phyloP scores from a whole-genome alignment of 2,329 filamentous ascomycete species.

The Remersonia thermophila region DNA sequence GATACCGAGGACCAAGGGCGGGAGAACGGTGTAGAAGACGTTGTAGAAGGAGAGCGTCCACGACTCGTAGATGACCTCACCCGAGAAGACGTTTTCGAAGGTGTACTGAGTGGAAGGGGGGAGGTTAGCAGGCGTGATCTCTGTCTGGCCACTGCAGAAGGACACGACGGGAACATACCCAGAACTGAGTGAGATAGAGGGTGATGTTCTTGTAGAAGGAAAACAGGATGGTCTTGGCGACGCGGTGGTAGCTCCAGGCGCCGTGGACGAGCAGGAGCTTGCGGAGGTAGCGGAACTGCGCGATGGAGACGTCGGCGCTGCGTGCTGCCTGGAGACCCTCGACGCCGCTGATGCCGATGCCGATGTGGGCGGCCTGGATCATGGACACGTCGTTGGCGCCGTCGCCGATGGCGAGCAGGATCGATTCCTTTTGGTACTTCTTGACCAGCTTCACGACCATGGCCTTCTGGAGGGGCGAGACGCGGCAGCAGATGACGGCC shows the following conservation, averaged over 20 bases:
- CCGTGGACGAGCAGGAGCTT: constrained; percentile 93
- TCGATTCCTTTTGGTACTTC: constrained; percentile 73
- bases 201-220: constrained; percentile 99
- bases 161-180: constrained; percentile 53
- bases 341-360: constrained; percentile 90
- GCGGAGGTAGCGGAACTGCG: constrained; percentile 85
- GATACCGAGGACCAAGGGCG: constrained; percentile 87
- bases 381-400: constrained; percentile 99
- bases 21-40: constrained; percentile 90
- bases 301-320: constrained; percentile 91
- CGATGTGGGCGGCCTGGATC: constrained; percentile 98
- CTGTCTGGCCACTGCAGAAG: too few relatives aligned
- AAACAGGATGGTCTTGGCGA: constrained; percentile 94
- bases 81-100: constrained; percentile 97
- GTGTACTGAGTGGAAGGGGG: constrained; percentile 51
- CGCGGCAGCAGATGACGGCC: constrained; percentile 96
- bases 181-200: constrained; percentile 98
- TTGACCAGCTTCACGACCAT: constrained; percentile 97
- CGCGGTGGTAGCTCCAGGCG: constrained; percentile 92
- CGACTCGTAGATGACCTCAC: constrained; percentile 95
- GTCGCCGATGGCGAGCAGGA: constrained; percentile 90
- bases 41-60: constrained; percentile 99
- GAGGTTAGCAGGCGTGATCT: too few relatives aligned
- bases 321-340: constrained; percentile 94
- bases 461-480: constrained; percentile 93